These are phyloP conservation scores for Tuctoria greenei DNA, from an alignment of 176 grass and related monocot species.

Conservation along the genomic window DNA sequence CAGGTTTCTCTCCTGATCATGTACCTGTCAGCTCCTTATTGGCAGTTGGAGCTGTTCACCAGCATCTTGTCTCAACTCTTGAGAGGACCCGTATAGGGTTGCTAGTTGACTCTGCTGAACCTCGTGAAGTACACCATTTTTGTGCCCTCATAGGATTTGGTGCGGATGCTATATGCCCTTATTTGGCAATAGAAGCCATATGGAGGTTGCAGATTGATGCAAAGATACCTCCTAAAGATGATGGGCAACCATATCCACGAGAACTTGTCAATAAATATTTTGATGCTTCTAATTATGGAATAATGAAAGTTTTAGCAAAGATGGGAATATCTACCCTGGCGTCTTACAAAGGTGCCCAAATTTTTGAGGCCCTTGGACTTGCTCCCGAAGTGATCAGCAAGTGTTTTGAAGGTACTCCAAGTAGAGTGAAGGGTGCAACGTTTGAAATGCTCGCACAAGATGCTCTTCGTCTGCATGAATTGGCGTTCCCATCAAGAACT, in stretches of 20 bases:
- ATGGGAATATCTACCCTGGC: constrained; percentile 79
- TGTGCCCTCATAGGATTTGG: constrained; percentile 62
- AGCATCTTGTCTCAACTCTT: constrained; percentile 59
- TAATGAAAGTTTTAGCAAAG: constrained; percentile 78
- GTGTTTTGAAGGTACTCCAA: constrained; percentile 67
- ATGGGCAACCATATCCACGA: constrained; percentile 22
- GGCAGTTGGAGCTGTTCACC: constrained; percentile 68
- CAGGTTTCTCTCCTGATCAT: constrained; percentile 53
- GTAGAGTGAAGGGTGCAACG: constrained; percentile 55
- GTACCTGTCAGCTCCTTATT: constrained; percentile 55
- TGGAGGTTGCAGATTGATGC: constrained; percentile 57
- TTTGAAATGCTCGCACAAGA: constrained; percentile 62
- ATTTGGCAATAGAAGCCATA: constrained; percentile 63
- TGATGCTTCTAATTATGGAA: constrained; percentile 53
- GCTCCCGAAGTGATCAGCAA: constrained; percentile 57
- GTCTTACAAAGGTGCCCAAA: constrained; percentile 81
- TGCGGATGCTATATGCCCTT: constrained; percentile 64
- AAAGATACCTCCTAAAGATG: constrained; percentile 46
- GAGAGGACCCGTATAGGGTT: constrained; percentile 55
- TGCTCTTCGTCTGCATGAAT: constrained; percentile 50
- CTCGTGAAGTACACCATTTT: constrained; percentile 72
- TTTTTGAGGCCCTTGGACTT: constrained; percentile 73
- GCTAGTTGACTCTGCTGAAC: constrained; percentile 70
- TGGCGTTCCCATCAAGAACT: constrained; percentile 49
- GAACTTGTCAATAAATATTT: constrained; percentile 52